phyloP scores from a whole-genome alignment of 129 eudicot genomes.

The Helianthus tuberosus region DNA sequence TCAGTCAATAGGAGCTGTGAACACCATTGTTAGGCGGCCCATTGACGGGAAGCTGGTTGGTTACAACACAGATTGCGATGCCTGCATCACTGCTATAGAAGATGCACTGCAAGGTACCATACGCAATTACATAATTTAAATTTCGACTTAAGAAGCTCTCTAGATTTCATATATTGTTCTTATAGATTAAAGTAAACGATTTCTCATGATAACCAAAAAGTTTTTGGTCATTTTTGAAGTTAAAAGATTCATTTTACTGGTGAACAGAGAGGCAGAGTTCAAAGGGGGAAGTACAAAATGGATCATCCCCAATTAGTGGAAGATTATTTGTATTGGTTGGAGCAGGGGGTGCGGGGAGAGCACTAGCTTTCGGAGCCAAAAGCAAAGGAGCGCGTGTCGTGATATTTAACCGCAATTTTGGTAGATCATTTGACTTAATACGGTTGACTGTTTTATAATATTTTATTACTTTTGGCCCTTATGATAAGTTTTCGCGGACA shows the following conservation, averaged over 20 bases:
- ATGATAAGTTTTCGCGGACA: conserved; percentile 10
- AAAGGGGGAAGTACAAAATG: conserved; percentile 48
- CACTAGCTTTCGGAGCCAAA: conserved; percentile 88
- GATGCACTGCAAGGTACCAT: conserved; percentile 68
- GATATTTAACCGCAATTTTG: conserved; percentile 78
- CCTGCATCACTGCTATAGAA: conserved; percentile 81
- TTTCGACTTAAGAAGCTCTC: neutral
- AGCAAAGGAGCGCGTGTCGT: conserved; percentile 81
- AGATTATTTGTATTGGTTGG: conserved; percentile 80
- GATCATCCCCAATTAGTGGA: conserved; percentile 79
- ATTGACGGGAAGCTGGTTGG: conserved; percentile 83
- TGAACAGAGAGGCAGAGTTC: conserved; percentile 44
- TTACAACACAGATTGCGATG: conserved; percentile 85
- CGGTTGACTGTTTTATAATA: neutral
- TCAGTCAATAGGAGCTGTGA: conserved; percentile 92
- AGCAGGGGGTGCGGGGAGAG: conserved; percentile 96
- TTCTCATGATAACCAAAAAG: neutral
- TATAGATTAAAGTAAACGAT: neutral
- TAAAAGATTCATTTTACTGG: conserved; percentile 8
- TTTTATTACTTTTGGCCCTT: conserved; percentile 24
- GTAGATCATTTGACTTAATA: conserved; percentile 33
- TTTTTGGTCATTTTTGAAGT: neutral
- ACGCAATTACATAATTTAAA: neutral
- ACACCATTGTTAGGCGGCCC: conserved; percentile 74
- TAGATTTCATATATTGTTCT: neutral